These are phyloP conservation scores for Beauveria scarabaeidicola DNA, from an alignment of 2,329 filamentous ascomycete genomes.

Conservation along the genomic window DNA sequence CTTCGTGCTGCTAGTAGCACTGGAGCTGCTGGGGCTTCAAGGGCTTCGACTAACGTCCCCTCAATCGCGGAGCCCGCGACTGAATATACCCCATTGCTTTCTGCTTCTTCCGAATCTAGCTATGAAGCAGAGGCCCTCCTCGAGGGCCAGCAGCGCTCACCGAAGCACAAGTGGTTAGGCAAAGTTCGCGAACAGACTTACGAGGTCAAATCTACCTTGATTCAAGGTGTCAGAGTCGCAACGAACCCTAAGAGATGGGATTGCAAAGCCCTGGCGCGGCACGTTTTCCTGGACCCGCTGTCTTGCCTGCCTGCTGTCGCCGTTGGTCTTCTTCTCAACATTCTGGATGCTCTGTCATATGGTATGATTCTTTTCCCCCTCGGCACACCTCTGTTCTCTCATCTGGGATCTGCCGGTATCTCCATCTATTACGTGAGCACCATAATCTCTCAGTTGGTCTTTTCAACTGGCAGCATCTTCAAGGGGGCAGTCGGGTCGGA, in stretches of 20 bases:
- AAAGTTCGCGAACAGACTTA: constrained; percentile 24
- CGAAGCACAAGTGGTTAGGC: constrained; percentile 26
- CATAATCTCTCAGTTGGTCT: constrained; percentile 85
- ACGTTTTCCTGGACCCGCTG: constrained; percentile 56
- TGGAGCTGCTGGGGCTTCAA: constrained; percentile 1
- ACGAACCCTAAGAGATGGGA: constrained; percentile 66
- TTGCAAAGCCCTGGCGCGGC: constrained; percentile 53
- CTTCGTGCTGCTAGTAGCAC: neutral
- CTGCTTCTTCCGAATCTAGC: constrained; percentile 23
- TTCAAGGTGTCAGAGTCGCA: constrained; percentile 26
- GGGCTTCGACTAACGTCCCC: neutral
- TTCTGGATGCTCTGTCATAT: constrained; percentile 91
- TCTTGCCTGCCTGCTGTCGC: constrained; percentile 77
- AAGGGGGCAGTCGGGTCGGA: constrained; percentile 88
- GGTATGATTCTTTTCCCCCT: constrained; percentile 95
- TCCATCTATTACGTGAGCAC: constrained; percentile 99
- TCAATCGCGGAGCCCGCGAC: constrained; percentile 17
- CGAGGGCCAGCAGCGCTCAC: constrained; percentile 40
- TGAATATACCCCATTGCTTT: constrained; percentile 43
- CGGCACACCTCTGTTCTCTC: constrained; percentile 74
- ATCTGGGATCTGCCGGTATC: constrained; percentile 85
- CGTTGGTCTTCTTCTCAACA: constrained; percentile 80
- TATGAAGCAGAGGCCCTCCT: constrained; percentile 30
- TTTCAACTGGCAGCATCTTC: constrained; percentile 81
- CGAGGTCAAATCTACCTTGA: constrained; percentile 24